Evolutionary conservation across 257 asterid species (phyloP).

Genomic region (Jasminum sambac): DNA sequence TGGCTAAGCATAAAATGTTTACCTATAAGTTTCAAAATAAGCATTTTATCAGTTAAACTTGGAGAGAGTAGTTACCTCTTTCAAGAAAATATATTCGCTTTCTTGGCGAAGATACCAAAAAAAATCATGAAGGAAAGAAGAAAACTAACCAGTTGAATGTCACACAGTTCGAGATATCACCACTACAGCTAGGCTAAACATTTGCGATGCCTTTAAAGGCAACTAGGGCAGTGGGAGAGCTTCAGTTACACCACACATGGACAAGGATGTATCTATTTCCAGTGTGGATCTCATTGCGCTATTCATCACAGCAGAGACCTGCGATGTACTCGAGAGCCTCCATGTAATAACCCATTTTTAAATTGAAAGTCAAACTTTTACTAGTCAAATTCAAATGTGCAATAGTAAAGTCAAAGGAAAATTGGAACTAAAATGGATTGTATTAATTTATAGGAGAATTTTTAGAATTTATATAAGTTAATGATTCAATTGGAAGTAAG

Average conservation of each 20-base stretch:
- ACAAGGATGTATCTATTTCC: constrained; percentile 83
- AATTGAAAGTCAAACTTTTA: too few species aligned
- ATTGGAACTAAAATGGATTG: too few species aligned
- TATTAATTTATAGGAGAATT: too few species aligned
- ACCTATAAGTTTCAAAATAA: too few species aligned
- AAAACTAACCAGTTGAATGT: background rate
- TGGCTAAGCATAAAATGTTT: too few species aligned
- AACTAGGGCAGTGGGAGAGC: constrained; percentile 12
- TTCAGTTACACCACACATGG: constrained; percentile 94
- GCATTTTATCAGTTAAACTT: too few species aligned
- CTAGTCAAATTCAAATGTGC: too few species aligned
- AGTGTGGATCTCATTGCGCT: constrained; percentile 91
- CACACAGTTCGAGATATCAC: background rate
- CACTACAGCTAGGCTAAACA: background rate
- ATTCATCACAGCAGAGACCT: constrained; percentile 92
- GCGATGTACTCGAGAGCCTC: constrained; percentile 96
- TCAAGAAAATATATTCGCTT: background rate
- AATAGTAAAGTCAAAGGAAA: too few species aligned
- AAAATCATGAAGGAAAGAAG: background rate
- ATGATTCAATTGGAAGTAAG: too few species aligned
- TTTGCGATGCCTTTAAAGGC: background rate
- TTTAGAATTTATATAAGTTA: too few species aligned
- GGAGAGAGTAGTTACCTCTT: too few species aligned
- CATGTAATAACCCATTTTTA: too few species aligned
- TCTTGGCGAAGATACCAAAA: background rate